phyloP scores from a whole-genome alignment of 352 stramenopile genomes.

The Thraustochytrium sp. region DNA sequence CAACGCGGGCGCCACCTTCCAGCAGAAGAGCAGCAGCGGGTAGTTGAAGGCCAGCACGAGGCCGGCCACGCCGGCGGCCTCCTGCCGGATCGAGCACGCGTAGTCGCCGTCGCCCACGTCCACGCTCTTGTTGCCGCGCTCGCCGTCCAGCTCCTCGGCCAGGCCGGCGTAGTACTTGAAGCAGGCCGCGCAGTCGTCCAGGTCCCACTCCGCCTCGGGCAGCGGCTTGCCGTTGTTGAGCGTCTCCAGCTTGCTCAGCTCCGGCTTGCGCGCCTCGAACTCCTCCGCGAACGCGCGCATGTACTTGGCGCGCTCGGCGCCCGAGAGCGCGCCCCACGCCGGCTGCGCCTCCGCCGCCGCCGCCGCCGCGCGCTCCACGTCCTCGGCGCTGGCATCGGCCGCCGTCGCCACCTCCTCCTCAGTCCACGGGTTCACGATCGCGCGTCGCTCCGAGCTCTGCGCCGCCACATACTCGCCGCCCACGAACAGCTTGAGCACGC shows the following conservation, averaged over 20 bases:
- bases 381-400: conserved; percentile 53
- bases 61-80: conserved; percentile 62
- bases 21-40: conserved; percentile 67
- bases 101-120: not conserved
- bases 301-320: conserved; percentile 58
- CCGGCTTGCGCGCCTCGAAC: conserved; percentile 53
- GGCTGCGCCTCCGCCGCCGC: conserved; percentile 55
- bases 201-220: conserved; percentile 62
- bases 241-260: conserved; percentile 61
- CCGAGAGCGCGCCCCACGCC: conserved; percentile 61
- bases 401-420: conserved; percentile 60
- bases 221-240: conserved; percentile 64
- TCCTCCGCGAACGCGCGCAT: conserved; percentile 54
- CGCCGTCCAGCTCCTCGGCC: conserved; percentile 59
- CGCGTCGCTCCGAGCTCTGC: conserved; percentile 54
- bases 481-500: conserved; percentile 59
- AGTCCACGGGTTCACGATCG: conserved; percentile 60
- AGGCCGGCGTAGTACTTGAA: conserved; percentile 61
- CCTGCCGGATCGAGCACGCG: conserved; percentile 30
- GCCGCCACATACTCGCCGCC: conserved; percentile 59
- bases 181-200: conserved; percentile 63
- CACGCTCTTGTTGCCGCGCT: conserved; percentile 50
- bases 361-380: conserved; percentile 60
- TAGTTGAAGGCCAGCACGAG: conserved; percentile 73
- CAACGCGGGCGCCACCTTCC: conserved; percentile 67